A percentile compares a stretch with the other conserved stretches of the same genome.
phyloP scores from a whole-genome alignment of 1,139 yeast species.

The Diutina scorzettiae region DNA sequence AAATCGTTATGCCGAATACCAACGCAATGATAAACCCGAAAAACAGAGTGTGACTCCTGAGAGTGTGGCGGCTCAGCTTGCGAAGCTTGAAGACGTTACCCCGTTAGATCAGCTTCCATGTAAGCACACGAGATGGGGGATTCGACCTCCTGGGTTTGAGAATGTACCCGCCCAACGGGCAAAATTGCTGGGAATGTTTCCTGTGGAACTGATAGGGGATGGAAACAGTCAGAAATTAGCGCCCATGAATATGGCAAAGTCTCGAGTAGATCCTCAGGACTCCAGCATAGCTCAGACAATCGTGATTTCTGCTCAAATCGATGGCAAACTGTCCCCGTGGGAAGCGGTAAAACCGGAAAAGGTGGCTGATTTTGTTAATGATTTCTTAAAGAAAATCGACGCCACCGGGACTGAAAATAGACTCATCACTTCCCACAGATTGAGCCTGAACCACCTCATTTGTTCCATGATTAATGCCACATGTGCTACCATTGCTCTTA shows the following conservation, averaged over 20 bases:
- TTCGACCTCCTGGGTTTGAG: constrained; percentile 65
- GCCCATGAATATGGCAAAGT: constrained; percentile 10
- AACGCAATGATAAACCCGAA: no score
- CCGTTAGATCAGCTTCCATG: neutral
- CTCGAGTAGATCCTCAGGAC: constrained; percentile 39
- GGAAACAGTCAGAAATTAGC: neutral
- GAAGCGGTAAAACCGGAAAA: constrained; percentile 27
- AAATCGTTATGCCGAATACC: no score
- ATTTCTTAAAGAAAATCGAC: constrained; percentile 27
- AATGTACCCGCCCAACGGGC: constrained; percentile 69
- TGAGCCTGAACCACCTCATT: constrained; percentile 23
- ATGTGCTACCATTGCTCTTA: constrained; percentile 48
- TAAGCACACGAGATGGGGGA: constrained; percentile 54
- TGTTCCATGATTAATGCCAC: constrained; percentile 39
- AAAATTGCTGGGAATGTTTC: constrained; percentile 70
- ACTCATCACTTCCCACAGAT: constrained; percentile 19
- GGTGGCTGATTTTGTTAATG: constrained; percentile 31
- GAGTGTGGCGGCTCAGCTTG: no score
- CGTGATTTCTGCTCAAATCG: constrained; percentile 16
- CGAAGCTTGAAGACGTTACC: neutral
- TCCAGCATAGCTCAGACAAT: constrained; percentile 41
- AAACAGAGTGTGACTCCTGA: no score
- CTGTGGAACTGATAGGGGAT: constrained; percentile 16
- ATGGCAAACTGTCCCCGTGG: constrained; percentile 26
- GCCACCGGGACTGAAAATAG: constrained; percentile 15